Evolutionary conservation across 2,329 filamentous ascomycete genomes (phyloP), one percentile per base, ranked within the genome.

Genomic region (Fusarium protoensiforme): DNA sequence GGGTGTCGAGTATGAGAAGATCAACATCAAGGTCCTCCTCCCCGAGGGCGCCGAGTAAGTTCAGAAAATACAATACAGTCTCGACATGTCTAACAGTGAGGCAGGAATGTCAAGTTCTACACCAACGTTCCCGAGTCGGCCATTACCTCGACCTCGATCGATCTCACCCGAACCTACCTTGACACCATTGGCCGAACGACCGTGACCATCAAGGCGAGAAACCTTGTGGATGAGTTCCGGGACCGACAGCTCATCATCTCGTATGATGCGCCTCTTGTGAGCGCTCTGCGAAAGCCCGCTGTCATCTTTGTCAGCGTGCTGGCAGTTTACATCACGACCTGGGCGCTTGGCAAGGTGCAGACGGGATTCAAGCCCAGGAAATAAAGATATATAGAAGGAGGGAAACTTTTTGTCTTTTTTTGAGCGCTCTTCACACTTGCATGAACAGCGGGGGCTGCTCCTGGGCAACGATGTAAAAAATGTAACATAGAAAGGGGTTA

Each of bases 111-210:
- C 77, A 91, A 93, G 81, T 95, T 92, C 79, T 87, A 90, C 72
- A 94, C 94, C 61, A 89, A 90, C 6, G 87, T 98, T 35, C 95
- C 95, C 1, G 81, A 83, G 22, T 86, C 86, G 7, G 85, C 88
- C 41, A 86, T 96, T 64, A 86, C 90, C 57, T 86, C 88, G 57
- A 88, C 90, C 29, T 81, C 82, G 2, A 81, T 91, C 20, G 89
- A 88, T 72, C 84, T 92, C n/a, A 90, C 96, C 84, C 92, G 92
- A 83, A 98, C 95, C 0, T 99, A 95, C 84, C 93, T 99, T 85
- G 96, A 99, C 83, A 98, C 96, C 0, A 78, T 96, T 35, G 96
- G 96, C 69, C 93, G 96, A 72, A 97, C 96, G 1, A 89, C 92
- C 0, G 87, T 99, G 69, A 92, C 89, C 59, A 87, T 99, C 78